phyloP scores from a whole-genome alignment of 345 rosid genomes.

The Syzygium oleosum region DNA sequence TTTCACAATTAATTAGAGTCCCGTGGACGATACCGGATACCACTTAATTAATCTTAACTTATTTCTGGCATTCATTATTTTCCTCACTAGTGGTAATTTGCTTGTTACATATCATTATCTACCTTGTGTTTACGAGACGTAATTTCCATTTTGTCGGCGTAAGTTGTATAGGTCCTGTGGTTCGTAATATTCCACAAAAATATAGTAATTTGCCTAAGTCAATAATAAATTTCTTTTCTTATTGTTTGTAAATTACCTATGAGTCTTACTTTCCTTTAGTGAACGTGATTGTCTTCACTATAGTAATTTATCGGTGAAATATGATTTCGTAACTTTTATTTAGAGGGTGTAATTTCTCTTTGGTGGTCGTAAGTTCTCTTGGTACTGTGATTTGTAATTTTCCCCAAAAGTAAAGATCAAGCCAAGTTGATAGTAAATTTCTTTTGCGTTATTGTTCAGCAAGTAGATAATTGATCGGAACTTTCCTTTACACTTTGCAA shows the following conservation, averaged over 20 bases:
- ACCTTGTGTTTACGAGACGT: background rate
- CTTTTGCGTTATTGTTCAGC: background rate
- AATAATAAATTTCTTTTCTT: background rate
- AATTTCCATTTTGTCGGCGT: background rate
- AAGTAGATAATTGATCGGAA: background rate
- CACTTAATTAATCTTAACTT: background rate
- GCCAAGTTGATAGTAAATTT: background rate
- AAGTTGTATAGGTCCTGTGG: background rate
- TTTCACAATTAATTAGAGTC: background rate
- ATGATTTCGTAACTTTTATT: background rate
- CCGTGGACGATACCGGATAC: accelerated
- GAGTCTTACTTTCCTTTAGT: background rate
- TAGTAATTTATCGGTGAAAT: background rate
- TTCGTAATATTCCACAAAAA: background rate
- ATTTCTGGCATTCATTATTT: background rate
- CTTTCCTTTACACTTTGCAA: background rate
- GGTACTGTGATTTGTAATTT: background rate
- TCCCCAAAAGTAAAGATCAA: background rate
- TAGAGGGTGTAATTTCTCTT: background rate
- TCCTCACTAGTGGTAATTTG: background rate
- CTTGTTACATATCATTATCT: background rate
- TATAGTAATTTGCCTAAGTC: background rate
- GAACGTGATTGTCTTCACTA: background rate
- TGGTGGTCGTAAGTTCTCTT: background rate
- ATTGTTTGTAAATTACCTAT: background rate